phyloP scores from a whole-genome alignment of 2,329 filamentous ascomycete species.

The Beauveria caledonica region DNA sequence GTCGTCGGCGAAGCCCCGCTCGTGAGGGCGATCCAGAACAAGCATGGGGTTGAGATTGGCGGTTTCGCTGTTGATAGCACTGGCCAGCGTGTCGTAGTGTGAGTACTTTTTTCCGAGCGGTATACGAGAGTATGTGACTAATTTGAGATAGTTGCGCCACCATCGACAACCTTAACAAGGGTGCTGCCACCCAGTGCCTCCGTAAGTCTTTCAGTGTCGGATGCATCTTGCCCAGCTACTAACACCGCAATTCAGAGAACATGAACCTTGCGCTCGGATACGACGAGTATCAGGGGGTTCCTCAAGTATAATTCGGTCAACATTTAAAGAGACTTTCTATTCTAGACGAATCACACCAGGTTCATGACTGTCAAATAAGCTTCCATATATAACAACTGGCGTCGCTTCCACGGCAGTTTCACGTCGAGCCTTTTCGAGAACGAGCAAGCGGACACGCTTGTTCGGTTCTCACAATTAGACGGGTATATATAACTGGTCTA shows the following conservation, averaged over 20 bases:
- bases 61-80: conserved; percentile 88
- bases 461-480: no score
- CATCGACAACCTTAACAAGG: conserved; percentile 91
- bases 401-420: no score
- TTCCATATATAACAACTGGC: no score
- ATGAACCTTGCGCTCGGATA: conserved; percentile 12
- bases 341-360: not conserved
- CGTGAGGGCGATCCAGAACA: conserved; percentile 76
- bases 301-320: not conserved
- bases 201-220: conserved; percentile 48
- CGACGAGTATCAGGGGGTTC: conserved; percentile 8
- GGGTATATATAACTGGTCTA: no score
- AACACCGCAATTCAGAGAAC: conserved; percentile 5
- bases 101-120: not conserved
- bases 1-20: conserved; percentile 78
- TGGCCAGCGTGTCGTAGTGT: conserved; percentile 84
- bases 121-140: conserved; percentile 1
- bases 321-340: no score
- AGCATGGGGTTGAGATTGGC: conserved; percentile 88
- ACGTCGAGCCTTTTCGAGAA: no score
- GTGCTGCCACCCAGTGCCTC: conserved; percentile 84
- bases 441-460: no score
- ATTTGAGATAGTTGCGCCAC: conserved; percentile 53
- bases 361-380: no score
- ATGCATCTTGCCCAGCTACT: not conserved